These are phyloP conservation scores for Chalciporus sp. DNA, from an alignment of 1,284 basidiomycete genomes.

Conservation along the genomic window DNA sequence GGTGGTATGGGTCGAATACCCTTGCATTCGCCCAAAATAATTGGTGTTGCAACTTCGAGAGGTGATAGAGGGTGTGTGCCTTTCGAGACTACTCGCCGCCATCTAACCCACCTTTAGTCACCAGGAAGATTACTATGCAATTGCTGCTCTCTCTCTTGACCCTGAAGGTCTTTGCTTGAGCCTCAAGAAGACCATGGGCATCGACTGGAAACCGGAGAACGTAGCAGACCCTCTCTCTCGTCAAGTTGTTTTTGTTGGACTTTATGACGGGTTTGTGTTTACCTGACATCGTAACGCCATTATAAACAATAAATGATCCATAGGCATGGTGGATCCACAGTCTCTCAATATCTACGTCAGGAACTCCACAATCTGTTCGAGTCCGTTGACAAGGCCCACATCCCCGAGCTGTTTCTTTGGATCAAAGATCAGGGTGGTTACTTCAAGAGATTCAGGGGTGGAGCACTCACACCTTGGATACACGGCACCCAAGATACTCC, in stretches of 20 bases:
- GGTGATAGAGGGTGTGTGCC: constrained; percentile 66
- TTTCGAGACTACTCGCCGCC: not conserved
- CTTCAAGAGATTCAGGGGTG: constrained; percentile 85
- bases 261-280: constrained; percentile 80
- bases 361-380: constrained; percentile 84
- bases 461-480: constrained; percentile 72
- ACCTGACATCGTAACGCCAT: not conserved
- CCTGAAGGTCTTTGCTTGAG: constrained; percentile 70
- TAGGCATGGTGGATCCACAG: constrained; percentile 80
- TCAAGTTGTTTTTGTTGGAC: constrained; percentile 85
- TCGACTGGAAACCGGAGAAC: constrained; percentile 73
- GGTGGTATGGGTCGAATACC: constrained; percentile 55
- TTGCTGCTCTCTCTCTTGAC: constrained; percentile 72
- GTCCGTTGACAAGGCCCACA: constrained; percentile 62
- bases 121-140: constrained; percentile 85
- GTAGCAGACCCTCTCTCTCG: constrained; percentile 60
- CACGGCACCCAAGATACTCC: constrained; percentile 43
- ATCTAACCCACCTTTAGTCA: constrained; percentile 44
- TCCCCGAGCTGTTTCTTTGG: constrained; percentile 77
- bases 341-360: constrained; percentile 76
- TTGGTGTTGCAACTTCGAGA: constrained; percentile 76
- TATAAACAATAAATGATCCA: constrained; percentile 7
- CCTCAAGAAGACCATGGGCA: constrained; percentile 59
- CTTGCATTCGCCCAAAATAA: constrained; percentile 57
- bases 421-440: constrained; percentile 83